These are phyloP conservation scores for Arabidopsis lyrata DNA, from an alignment of 441 rosid genomes.

Conservation along the genomic window DNA sequence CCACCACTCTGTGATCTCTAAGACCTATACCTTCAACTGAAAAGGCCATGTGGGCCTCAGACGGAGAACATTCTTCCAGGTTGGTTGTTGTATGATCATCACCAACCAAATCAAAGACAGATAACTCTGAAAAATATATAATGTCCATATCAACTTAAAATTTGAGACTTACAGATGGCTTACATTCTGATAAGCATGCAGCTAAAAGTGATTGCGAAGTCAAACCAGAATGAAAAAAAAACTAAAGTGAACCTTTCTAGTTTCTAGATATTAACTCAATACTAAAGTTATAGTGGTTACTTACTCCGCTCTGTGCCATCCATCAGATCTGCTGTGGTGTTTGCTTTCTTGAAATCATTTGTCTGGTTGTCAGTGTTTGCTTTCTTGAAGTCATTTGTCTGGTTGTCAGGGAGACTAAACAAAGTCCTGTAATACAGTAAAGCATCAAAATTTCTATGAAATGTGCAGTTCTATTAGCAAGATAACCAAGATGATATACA, in stretches of 20 bases:
- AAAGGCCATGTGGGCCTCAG: constrained; percentile 83
- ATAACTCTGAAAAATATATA: constrained; percentile 55
- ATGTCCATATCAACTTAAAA: constrained; percentile 18
- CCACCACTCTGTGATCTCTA: constrained; percentile 6
- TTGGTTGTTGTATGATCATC: constrained; percentile 59
- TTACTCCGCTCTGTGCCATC: constrained; percentile 57
- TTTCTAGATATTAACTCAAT: constrained; percentile 21
- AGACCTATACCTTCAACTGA: constrained; percentile 76
- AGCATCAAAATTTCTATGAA: constrained; percentile 33
- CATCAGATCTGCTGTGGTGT: constrained; percentile 44
- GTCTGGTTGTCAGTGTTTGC: constrained; percentile 39
- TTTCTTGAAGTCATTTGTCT: constrained; percentile 41
- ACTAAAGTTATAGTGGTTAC: constrained; percentile 35
- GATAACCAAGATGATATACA: constrained; percentile 18
- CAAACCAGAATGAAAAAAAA: constrained; percentile 28
- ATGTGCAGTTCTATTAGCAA: constrained; percentile 24
- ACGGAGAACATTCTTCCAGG: constrained; percentile 49
- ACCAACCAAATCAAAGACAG: constrained; percentile 76
- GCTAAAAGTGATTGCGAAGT: constrained; percentile 17
- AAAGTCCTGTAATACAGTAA: constrained; percentile 43
- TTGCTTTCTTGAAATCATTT: constrained; percentile 40
- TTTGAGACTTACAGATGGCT: constrained; percentile 17
- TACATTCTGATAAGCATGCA: constrained; percentile 12
- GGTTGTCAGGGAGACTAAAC: constrained; percentile 42
- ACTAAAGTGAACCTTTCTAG: not conserved